Evolutionary conservation across 352 stramenopile genomes (phyloP), one percentile per base, ranked within the genome.

Genomic region (Phytophthora pisi): DNA sequence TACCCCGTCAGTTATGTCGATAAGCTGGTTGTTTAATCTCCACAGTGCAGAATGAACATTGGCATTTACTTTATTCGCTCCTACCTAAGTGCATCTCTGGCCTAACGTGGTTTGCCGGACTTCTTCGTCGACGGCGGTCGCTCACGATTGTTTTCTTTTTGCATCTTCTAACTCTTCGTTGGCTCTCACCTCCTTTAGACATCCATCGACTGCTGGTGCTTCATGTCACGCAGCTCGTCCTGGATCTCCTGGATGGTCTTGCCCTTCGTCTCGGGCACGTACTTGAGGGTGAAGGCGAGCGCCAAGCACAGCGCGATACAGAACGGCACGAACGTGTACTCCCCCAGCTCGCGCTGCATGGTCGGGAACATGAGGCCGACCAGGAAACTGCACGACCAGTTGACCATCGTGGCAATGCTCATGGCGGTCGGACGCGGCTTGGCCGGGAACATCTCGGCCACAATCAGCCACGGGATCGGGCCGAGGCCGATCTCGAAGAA

Each of bases 341-440:
- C 70, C 43, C 85, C 90, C 58, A 98, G 70, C 40, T 81, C 69
- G 49, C 72, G 68, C 70, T 98, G 90, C 61, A 98, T 86, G 53
- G 87, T 96, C 6, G 96, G 97, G 74, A 98, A 99, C 45, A 88
- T 74, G 28, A 98, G 74, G 18, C 94, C 96, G 50, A 99, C 88
- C 66, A 98, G 79, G 79, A 98, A 98, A 64, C 96, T 98, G 76
- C 90, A 98, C 18, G 77, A 84, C 97, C 97, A 99, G 78, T 99
- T 99, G 24, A 98, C 68, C 84, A 98, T 96, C 53, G 80, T 97
- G 24, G 86, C 95, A 57, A 96, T 83, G 42, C 82, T 93, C 91
- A 98, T 98, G 57, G 88, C 86, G 3, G 85, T 90, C 40, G 90
- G 87, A 47, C 97, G 92, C 52, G 97, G 97, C 73, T 98, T 98